Evolutionary conservation across 345 rosid species (phyloP), one percentile per base, ranked within the genome.

Genomic region (Clausena lansium): DNA sequence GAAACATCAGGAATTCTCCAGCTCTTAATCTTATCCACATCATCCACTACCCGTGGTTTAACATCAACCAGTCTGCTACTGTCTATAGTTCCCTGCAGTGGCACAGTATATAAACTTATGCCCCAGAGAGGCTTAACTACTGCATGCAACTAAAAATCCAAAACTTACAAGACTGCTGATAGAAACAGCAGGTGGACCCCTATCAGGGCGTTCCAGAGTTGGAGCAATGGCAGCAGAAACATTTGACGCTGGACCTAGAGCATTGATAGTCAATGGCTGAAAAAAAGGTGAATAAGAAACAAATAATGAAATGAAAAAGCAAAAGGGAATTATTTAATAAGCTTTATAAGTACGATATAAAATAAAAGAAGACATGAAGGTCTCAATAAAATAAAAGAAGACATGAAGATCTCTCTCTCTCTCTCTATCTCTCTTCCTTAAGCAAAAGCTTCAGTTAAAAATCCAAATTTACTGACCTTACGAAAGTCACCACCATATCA

Each of bases 1-100:
- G 71, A 77, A 35, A 88, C 80, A 81, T 88, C 88, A 73, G 87
- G 83, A 58, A 78, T 75, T 63, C 77, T 86, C 91, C 91, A 88
- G 81, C 81, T 78, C 81, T 81, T 86, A 22, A 79, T 75, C 81
- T 84, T 86, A 79, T 86, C 89, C 9, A 71, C 58, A 59, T 84
- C 88, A 36, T 88, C 88, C 13, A 78, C 62, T 61, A 86, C 80
- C 25, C 89, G 80, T 9, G 89, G 91, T 74, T 86, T 88, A 76
- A 83, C 88, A 60, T 86, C 91, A 77, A 85, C 79, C 19, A 82
- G 86, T 81, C 86, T 79, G 70, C 85, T 81, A 63, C 73, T 78
- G 52, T 88, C 88, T 79, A 87, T 83, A 5, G 81, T 60, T 73
- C 88, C 83, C 90, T 87, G 86, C 61, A 45, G 73, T 32, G 39